Evolutionary conservation across 2,329 filamentous ascomycete genomes (phyloP).

Genomic region (Cercospora janseana): DNA sequence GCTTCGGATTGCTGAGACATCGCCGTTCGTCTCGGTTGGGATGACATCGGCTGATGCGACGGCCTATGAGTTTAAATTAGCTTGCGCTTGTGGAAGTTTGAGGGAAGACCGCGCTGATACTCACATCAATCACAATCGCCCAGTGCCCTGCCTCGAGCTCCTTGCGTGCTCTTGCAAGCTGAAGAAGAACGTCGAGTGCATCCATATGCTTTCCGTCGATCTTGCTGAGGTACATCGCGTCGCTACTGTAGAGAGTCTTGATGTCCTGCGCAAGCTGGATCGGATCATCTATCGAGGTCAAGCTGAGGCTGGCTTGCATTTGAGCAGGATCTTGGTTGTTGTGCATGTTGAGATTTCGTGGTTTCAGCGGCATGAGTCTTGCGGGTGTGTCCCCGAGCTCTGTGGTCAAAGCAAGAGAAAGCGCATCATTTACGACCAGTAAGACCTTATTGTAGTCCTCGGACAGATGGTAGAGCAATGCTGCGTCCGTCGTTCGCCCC

Average conservation of each 20-base stretch:
- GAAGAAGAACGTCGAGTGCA: conserved; percentile 58
- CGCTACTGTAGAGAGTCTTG: conserved; percentile 59
- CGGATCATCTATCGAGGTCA: conserved; percentile 68
- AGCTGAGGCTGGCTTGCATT: conserved; percentile 59
- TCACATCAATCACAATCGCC: conserved; percentile 63
- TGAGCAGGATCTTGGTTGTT: conserved; percentile 36
- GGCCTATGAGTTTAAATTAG: conserved; percentile 11
- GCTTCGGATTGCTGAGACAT: conserved; percentile 74
- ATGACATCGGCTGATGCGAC: conserved; percentile 65
- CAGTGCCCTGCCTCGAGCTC: conserved; percentile 59
- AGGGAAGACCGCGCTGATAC: conserved; percentile 34
- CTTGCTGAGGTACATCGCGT: conserved; percentile 59
- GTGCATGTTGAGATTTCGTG: conserved; percentile 51
- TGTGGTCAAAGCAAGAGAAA: conserved; percentile 84
- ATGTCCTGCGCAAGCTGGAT: conserved; percentile 62
- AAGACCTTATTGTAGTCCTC: conserved; percentile 96
- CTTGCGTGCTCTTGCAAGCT: conserved; percentile 60
- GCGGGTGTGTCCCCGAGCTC: conserved; percentile 80
- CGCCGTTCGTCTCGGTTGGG: conserved; percentile 70
- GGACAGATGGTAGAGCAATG: conserved; percentile 89
- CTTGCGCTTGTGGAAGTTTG: conserved; percentile 1
- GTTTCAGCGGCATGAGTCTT: conserved; percentile 76
- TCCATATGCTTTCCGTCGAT: conserved; percentile 59
- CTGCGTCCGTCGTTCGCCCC: conserved; percentile 87
- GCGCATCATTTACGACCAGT: conserved; percentile 78